Evolutionary conservation across 116 monocot genomes (phyloP).

Genomic region (Phalaenopsis hybrid): DNA sequence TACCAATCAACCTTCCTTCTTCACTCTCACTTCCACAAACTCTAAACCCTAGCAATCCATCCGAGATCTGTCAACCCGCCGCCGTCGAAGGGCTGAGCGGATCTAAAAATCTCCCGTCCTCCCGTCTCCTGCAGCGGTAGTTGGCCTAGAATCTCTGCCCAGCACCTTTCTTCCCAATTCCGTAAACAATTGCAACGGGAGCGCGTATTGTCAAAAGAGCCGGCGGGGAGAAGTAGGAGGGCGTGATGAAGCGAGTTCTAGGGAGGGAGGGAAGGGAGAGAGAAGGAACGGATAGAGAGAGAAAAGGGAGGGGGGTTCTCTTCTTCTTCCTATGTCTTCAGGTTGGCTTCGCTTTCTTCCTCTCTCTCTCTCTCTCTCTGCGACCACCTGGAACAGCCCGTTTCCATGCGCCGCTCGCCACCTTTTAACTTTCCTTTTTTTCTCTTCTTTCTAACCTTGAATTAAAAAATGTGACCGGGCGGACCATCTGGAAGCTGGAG

Average conservation of each 20-base stretch:
- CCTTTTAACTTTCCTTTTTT: too few species aligned
- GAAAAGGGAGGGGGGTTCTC: too few species aligned
- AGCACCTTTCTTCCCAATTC: not conserved
- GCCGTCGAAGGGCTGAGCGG: not conserved
- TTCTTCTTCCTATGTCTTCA: not conserved
- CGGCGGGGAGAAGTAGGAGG: not conserved
- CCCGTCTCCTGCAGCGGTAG: not conserved
- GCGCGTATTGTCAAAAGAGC: conserved; percentile 1
- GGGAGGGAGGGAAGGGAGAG: too few species aligned
- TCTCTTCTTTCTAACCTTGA: too few species aligned
- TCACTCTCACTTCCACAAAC: not conserved
- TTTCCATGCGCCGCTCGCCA: too few species aligned
- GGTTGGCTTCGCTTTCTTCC: not conserved
- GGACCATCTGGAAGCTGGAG: too few species aligned
- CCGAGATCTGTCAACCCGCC: not conserved
- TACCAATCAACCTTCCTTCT: not conserved
- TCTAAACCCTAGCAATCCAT: conserved; percentile 20
- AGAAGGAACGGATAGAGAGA: too few species aligned
- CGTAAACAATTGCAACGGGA: too few species aligned
- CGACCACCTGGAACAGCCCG: too few species aligned
- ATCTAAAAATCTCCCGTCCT: too few species aligned
- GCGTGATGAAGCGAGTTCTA: too few species aligned
- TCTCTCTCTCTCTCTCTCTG: not conserved
- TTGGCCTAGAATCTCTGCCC: not conserved
- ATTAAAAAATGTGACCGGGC: too few species aligned